Conservation (phyloP, 257 asterid genomes). For the Sherardia arvensis region DNA sequence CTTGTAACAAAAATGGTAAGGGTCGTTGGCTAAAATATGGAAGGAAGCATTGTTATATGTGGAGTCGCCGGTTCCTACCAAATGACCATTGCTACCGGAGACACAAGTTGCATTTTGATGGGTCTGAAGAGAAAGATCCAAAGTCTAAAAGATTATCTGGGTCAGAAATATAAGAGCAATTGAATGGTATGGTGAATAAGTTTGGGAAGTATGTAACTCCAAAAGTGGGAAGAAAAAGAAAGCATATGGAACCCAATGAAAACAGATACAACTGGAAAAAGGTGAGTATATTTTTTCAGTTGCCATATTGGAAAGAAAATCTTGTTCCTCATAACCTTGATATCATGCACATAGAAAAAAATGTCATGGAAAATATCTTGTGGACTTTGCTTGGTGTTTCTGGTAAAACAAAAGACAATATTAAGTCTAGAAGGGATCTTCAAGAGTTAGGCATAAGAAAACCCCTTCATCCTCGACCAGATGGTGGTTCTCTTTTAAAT, state of each 20-base stretch:
- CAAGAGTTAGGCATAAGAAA: background rate
- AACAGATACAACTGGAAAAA: too few species aligned
- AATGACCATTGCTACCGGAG: background rate
- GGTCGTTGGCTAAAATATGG: background rate
- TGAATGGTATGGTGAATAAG: background rate
- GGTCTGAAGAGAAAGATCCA: background rate
- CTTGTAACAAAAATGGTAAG: background rate
- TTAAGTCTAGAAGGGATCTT: background rate
- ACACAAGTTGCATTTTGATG: background rate
- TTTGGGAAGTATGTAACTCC: background rate
- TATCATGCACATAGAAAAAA: too few species aligned
- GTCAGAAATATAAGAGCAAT: background rate
- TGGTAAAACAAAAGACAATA: too few species aligned
- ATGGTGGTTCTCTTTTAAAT: too few species aligned
- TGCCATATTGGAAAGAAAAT: too few species aligned
- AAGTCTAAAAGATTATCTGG: background rate
- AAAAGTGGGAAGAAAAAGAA: too few species aligned
- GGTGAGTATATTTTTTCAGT: too few species aligned
- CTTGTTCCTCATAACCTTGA: too few species aligned
- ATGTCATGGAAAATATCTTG: too few species aligned
- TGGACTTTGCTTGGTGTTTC: background rate
- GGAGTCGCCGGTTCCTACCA: background rate
- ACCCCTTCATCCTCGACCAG: background rate
- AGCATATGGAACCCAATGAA: background rate
- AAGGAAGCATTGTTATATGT: background rate